Evolutionary conservation across 257 asterid genomes (phyloP).

Genomic region (Solanum ossicruentum): DNA sequence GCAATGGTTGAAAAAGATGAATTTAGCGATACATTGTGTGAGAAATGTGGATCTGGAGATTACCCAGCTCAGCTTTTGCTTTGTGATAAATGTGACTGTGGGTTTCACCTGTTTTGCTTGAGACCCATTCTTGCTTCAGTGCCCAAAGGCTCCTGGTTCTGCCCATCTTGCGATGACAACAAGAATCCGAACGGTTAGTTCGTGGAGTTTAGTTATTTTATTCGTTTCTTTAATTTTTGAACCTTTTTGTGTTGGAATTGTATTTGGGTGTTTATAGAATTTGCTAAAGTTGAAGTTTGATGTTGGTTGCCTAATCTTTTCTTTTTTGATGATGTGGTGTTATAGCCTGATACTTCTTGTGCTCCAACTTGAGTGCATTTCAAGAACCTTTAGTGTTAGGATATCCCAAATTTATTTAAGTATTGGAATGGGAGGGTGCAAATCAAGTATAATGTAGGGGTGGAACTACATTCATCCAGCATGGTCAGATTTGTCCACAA

Average conservation of each 20-base stretch:
- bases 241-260: neutral
- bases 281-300: neutral
- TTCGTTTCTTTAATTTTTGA: neutral
- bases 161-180: conserved; percentile 40
- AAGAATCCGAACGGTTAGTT: conserved; percentile 24
- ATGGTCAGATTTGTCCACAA: too few species aligned
- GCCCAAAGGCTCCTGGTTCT: conserved; percentile 77
- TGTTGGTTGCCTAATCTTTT: neutral
- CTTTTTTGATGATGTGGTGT: neutral
- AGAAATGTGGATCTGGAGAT: conserved; percentile 70
- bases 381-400: neutral
- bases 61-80: conserved; percentile 52
- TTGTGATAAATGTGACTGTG: conserved; percentile 75
- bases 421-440: neutral
- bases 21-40: conserved; percentile 37
- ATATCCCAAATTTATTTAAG: neutral
- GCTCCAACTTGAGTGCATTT: neutral
- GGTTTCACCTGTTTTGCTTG: conserved; percentile 69
- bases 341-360: neutral
- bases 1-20: conserved; percentile 4
- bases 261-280: neutral
- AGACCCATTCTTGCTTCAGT: conserved; percentile 60
- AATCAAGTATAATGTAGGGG: too few species aligned
- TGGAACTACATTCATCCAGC: too few species aligned
- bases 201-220: neutral